Evolutionary conservation across 306 rosid species (phyloP).

Genomic region (Rosa rugosa): DNA sequence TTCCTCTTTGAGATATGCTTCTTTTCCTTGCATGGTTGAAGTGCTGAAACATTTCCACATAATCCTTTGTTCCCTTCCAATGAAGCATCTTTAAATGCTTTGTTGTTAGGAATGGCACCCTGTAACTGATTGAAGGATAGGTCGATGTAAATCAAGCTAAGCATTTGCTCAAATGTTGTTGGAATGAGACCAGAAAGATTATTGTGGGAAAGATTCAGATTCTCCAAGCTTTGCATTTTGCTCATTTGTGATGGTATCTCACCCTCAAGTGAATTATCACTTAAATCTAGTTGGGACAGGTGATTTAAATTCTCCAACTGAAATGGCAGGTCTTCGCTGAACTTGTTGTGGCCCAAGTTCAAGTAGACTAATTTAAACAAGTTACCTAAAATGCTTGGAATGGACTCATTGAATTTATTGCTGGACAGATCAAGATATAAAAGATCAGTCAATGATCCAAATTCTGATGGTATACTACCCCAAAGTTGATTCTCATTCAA

Average conservation of each 20-base stretch:
- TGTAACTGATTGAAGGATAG: conserved; percentile 1
- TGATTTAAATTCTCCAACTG: background rate
- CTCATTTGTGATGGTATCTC: background rate
- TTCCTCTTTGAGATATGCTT: background rate
- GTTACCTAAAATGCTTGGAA: background rate
- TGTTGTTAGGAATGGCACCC: conserved; percentile 1
- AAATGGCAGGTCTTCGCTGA: background rate
- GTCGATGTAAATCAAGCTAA: background rate
- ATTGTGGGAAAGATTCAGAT: background rate
- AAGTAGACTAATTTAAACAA: background rate
- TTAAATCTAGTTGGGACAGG: background rate
- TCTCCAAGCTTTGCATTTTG: background rate
- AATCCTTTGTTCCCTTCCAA: background rate
- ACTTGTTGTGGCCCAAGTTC: background rate
- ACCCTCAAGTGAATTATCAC: background rate
- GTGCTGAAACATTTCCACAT: background rate
- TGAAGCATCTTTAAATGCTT: background rate
- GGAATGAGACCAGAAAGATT: background rate
- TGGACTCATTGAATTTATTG: background rate
- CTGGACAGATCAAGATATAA: background rate
- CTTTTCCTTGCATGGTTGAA: background rate
- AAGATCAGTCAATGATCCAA: background rate
- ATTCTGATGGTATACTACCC: background rate
- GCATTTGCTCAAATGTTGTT: background rate
- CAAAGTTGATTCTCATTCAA: background rate